A percentile compares a stretch with the other conserved stretches of the same genome.
phyloP scores from a whole-genome alignment of 2,329 filamentous ascomycete genomes.

The Paramyrothecium roridum region DNA sequence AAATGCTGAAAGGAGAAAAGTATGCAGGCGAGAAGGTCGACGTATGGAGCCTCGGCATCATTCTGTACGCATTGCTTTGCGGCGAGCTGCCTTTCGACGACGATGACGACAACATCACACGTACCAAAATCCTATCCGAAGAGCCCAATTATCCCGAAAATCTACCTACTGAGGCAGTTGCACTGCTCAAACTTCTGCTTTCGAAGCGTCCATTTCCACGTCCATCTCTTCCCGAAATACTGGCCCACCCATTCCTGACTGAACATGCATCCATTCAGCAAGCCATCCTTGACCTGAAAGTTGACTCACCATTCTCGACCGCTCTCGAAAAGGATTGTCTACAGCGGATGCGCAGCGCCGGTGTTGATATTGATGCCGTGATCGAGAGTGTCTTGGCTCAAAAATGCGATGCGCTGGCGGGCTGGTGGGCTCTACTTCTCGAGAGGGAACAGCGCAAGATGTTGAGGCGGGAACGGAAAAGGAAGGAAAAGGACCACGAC shows the following conservation, averaged over 20 bases:
- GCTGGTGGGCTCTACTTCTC: conserved; percentile 93
- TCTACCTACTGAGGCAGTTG: conserved; percentile 72
- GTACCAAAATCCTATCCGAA: conserved; percentile 77
- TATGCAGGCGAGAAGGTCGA: conserved; percentile 98
- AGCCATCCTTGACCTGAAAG: conserved; percentile 79
- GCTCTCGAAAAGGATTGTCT: conserved; percentile 85
- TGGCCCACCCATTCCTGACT: conserved; percentile 81
- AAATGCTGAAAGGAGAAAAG: conserved; percentile 98
- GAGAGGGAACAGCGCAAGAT: conserved; percentile 95
- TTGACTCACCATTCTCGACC: conserved; percentile 80
- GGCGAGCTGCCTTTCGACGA: conserved; percentile 94
- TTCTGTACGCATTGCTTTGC: conserved; percentile 77
- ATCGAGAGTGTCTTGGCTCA: conserved; percentile 92
- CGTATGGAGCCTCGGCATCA: conserved; percentile 88
- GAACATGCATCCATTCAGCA: conserved; percentile 88
- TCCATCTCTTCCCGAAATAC: conserved; percentile 78
- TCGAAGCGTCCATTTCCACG: conserved; percentile 86
- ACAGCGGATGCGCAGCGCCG: conserved; percentile 87
- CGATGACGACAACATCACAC: conserved; percentile 85
- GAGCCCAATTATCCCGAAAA: conserved; percentile 84
- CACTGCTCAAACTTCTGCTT: conserved; percentile 74
- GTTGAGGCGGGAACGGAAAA: conserved; percentile 72
- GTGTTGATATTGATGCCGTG: conserved; percentile 89
- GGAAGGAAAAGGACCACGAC: conserved; percentile 80
- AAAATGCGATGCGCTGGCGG: conserved; percentile 83